Evolutionary conservation across 1,139 yeast species (phyloP).

Genomic region (Taphrina sp.): DNA sequence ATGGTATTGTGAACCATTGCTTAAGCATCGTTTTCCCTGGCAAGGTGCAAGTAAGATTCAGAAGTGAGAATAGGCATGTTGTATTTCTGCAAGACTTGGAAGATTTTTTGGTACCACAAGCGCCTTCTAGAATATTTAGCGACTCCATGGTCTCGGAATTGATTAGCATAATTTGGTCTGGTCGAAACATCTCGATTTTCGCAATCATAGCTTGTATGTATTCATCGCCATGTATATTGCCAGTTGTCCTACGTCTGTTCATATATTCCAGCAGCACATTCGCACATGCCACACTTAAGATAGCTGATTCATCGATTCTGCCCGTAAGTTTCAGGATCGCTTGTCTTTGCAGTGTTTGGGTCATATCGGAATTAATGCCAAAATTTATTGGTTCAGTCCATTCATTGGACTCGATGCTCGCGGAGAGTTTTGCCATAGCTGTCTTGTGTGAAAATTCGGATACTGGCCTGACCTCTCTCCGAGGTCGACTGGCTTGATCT

Average conservation of each 20-base stretch:
- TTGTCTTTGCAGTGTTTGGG: slow-evolving; percentile 4
- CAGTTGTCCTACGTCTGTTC: slow-evolving; percentile 30
- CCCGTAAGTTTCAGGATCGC: not conserved
- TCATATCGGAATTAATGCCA: not conserved
- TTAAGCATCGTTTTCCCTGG: slow-evolving; percentile 44
- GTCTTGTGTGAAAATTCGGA: slow-evolving; percentile 33
- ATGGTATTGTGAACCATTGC: slow-evolving; percentile 47
- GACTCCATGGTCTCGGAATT: slow-evolving; percentile 47
- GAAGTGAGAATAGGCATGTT: slow-evolving; percentile 38
- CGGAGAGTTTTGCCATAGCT: not conserved
- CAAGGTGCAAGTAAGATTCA: slow-evolving; percentile 42
- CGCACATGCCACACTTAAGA: slow-evolving; percentile 35
- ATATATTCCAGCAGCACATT: slow-evolving; percentile 34
- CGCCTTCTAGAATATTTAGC: slow-evolving; percentile 42
- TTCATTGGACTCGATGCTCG: not conserved
- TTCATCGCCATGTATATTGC: slow-evolving; percentile 19
- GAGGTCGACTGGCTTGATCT: not conserved
- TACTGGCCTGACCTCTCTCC: slow-evolving; percentile 34
- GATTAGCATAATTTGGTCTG: slow-evolving; percentile 40
- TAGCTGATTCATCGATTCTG: not conserved
- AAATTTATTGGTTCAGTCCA: not conserved
- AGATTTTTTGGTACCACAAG: slow-evolving; percentile 37
- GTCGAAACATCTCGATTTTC: slow-evolving; percentile 30
- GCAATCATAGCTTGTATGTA: slow-evolving; percentile 24
- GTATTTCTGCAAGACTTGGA: slow-evolving; percentile 28